Evolutionary conservation across 768 basidiomycete species (phyloP).

Genomic region (Termitomyces sp.): DNA sequence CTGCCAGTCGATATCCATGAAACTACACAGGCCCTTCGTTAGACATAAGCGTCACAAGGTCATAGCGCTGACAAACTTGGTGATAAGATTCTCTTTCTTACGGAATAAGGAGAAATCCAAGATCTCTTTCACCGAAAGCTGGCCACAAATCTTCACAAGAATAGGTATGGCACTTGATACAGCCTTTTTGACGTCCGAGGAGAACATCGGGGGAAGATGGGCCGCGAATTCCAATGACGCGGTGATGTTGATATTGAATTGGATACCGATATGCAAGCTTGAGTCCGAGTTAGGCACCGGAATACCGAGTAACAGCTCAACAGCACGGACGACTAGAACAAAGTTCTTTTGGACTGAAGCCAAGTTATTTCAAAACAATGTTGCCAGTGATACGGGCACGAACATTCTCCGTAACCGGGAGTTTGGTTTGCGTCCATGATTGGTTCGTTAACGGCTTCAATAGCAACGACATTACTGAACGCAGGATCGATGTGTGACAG

Average conservation of each 20-base stretch:
- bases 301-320: constrained; percentile 59
- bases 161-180: constrained; percentile 32
- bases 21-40: constrained; percentile 34
- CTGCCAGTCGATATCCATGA: constrained; percentile 83
- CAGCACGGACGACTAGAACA: constrained; percentile 58
- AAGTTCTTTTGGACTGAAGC: constrained; percentile 62
- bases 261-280: neutral
- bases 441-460: constrained; percentile 76
- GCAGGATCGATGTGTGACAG: constrained; percentile 64
- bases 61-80: constrained; percentile 26
- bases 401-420: constrained; percentile 67
- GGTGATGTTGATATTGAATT: constrained; percentile 18
- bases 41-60: constrained; percentile 5
- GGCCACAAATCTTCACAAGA: constrained; percentile 22
- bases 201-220: constrained; percentile 17
- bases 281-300: constrained; percentile 18
- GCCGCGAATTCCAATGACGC: constrained; percentile 14
- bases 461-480: constrained; percentile 60
- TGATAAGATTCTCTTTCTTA: constrained; percentile 20
- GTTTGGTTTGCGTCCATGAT: constrained; percentile 66
- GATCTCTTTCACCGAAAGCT: constrained; percentile 18
- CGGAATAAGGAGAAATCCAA: constrained; percentile 10
- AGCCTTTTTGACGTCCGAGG: constrained; percentile 21
- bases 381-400: constrained; percentile 13
- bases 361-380: neutral